Evolutionary conservation across 148 eudicot genomes (phyloP), one percentile per base, ranked within the genome.

Genomic region (Silene uniflora): DNA sequence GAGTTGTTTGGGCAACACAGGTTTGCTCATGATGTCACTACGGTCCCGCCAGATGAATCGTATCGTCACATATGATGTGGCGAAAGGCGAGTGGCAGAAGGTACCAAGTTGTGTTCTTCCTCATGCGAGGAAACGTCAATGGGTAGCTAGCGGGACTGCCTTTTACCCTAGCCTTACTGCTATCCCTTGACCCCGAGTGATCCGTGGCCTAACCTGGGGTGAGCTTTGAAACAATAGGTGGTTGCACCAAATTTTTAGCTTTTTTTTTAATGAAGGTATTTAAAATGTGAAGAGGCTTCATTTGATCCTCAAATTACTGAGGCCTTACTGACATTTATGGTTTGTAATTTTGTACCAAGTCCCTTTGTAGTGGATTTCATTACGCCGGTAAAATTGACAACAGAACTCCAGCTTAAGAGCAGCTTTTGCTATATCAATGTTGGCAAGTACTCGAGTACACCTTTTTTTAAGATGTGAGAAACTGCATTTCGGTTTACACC

Each of bases 1-100:
- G 99, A 90, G 86, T 76, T 92, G 99, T 79, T 87, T 95, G 83
- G 99, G 99, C 81, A 95, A 95, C 86, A 89, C 80, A 72, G 92
- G 88, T 29, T 79, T 92, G 90, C 83, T 95, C 76, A 90, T 95
- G 97, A 74, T 95, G 80, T 95, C 99, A 2, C 83, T 95, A 71
- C 87, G 92, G 81, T 92, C 96, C 10, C 85, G 87, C 44, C 91
- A 87, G 77, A 90, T 86, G 96, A 89, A 89, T 71, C 87, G 97
- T 25, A 73, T 95, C 52, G 93, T 95, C 68, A 92, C 86, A 1
- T 95, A 92, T 73, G 86, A 92, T 67, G 72, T 89, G 59, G 72
- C 73, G 23, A 92, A 69, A 69, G 55, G 86, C 77, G 92, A 90
- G 69, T 95, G 99, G 99, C 52, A 81, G 54, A 91, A 88, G 86